Evolutionary conservation across 768 basidiomycete genomes (phyloP), one percentile per base, ranked within the genome.

Genomic region (Leucogyrophana mollusca): DNA sequence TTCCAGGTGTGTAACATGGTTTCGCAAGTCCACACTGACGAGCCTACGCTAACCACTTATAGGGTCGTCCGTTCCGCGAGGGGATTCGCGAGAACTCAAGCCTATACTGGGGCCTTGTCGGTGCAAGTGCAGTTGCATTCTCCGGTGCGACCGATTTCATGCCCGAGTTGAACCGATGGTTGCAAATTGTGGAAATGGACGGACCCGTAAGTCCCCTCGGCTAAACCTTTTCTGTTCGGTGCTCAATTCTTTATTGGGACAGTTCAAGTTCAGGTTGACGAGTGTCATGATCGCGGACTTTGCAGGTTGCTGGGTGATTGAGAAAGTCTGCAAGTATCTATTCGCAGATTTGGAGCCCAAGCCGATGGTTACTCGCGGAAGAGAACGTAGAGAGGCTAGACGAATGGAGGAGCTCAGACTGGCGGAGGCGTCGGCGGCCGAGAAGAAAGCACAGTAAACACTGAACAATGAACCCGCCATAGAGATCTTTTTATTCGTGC

Each of bases 21-120:
- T 34, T 9, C 42, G 4, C 16, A 14, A 33, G 27, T 9, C 40
- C 13, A 39, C 9, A 39, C 6, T 37, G 20, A 37, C 16, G 36
- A 37, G 9, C 23, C 23, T 40, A 17, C 38, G 44, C 34, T 40
- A 10, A 44, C 41, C 2, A 16, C 43, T 30, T 42, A 1, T 59
- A 90, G 79, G 96, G 96, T 8, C 87, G 96, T 27, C 96, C 96
- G 0, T 99, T 98, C 85, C 85, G 96, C 25, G 96, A 99, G 68
- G 93, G 93, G 30, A 97, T 99, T 60, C 80, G 90, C 3, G 96
- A 99, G 69, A 99, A 99, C 67, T 72, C 85, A 3, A 88, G 93
- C n/a, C 63, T 99, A 16, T 97, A 80, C 66, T 98, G 85, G 73
- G 96, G 96, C 20, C 80, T 98, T 9, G 73, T 96, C 33, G 91